These are phyloP conservation scores for Colletotrichum tropicicola DNA, from an alignment of 2,329 filamentous ascomycete genomes.

Conservation along the genomic window DNA sequence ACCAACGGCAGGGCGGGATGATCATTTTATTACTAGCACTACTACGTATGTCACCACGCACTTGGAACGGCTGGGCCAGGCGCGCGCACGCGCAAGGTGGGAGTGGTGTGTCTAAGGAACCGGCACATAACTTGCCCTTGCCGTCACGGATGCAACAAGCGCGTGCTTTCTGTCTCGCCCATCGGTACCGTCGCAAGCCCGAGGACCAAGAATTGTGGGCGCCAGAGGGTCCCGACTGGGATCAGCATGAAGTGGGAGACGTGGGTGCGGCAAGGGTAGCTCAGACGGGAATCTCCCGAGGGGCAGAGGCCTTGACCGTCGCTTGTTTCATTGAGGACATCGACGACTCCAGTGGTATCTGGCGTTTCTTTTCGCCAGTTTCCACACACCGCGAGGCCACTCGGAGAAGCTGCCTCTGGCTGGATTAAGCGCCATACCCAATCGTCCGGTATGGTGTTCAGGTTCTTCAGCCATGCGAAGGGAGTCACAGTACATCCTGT, in stretches of 20 bases:
- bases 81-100: too few relatives aligned
- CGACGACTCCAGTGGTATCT: too few relatives aligned
- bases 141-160: conserved; percentile 9
- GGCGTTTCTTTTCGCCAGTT: too few relatives aligned
- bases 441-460: too few relatives aligned
- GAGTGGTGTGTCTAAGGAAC: too few relatives aligned
- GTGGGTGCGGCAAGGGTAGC: conserved; percentile 27
- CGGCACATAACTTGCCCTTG: background rate
- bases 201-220: conserved; percentile 15
- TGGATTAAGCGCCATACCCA: too few relatives aligned
- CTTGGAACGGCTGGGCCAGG: too few relatives aligned
- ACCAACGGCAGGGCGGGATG: conserved; percentile 22
- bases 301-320: conserved; percentile 20
- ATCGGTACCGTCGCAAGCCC: conserved; percentile 27
- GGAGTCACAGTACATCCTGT: too few relatives aligned
- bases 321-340: conserved; percentile 27
- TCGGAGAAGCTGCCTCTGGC: too few relatives aligned
- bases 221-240: conserved; percentile 13
- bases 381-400: too few relatives aligned
- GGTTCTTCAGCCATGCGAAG: too few relatives aligned
- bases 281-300: conserved; percentile 26
- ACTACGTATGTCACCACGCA: background rate
- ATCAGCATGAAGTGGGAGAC: conserved; percentile 7
- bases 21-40: conserved; percentile 23
- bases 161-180: conserved; percentile 23